Evolutionary conservation across 1,284 basidiomycete genomes (phyloP).

Genomic region (Pterula multifida): DNA sequence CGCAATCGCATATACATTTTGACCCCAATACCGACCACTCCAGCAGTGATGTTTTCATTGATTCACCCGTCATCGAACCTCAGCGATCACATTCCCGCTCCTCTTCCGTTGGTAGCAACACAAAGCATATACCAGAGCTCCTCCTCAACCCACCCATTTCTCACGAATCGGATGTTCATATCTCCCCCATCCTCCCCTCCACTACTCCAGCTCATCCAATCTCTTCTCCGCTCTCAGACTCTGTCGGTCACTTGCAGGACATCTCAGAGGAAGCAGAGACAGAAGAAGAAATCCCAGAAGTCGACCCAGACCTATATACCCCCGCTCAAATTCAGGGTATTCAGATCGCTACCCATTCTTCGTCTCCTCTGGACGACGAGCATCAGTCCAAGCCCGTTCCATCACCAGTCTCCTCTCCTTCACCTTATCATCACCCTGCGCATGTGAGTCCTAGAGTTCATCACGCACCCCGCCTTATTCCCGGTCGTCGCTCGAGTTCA

Average conservation of each 20-base stretch:
- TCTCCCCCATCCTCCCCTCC: background rate
- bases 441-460: background rate
- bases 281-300: background rate
- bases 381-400: background rate
- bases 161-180: background rate
- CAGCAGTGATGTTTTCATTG: slow-evolving; percentile 1
- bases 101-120: background rate
- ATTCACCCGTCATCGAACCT: background rate
- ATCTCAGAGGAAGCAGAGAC: slow-evolving; percentile 1
- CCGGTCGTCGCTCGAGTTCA: background rate
- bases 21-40: background rate
- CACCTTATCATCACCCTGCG: background rate
- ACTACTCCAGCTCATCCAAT: background rate
- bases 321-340: background rate
- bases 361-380: background rate
- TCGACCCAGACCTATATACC: background rate
- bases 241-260: background rate
- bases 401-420: background rate
- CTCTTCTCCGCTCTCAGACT: background rate
- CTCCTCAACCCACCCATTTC: background rate
- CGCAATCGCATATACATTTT: background rate
- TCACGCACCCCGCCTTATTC: background rate
- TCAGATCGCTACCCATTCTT: background rate
- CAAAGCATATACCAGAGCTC: background rate
- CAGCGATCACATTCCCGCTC: background rate